Evolutionary conservation across 1,139 yeast species (phyloP).

Genomic region (Debaryomyces sp.): DNA sequence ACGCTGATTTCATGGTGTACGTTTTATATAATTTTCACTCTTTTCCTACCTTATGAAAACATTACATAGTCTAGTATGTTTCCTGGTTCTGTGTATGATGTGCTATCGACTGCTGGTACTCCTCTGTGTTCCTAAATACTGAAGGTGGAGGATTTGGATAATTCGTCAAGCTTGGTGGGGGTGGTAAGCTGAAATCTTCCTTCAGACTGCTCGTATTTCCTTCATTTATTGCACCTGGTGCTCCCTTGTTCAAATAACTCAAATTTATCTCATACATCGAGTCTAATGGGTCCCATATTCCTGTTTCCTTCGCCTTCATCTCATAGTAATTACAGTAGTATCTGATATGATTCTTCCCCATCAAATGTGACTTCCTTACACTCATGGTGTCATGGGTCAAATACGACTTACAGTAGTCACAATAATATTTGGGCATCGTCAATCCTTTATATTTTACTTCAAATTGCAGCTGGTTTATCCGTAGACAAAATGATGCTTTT

Average conservation of each 20-base stretch:
- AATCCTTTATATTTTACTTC: not conserved
- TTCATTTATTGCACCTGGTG: slow-evolving; percentile 41
- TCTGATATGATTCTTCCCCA: slow-evolving; percentile 78
- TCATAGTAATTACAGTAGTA: slow-evolving; percentile 80
- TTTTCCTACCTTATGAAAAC: no score
- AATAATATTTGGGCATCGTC: slow-evolving; percentile 63
- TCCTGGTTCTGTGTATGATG: slow-evolving; percentile 12
- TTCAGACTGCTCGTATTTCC: slow-evolving; percentile 7
- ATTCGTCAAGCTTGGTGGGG: slow-evolving; percentile 34
- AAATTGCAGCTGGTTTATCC: not conserved
- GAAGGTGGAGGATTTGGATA: slow-evolving; percentile 43
- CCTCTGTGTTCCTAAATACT: slow-evolving; percentile 25
- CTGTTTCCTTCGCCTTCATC: slow-evolving; percentile 51
- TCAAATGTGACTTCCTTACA: slow-evolving; percentile 80
- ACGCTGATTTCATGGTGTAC: no score
- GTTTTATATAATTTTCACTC: no score
- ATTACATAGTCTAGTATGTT: not conserved
- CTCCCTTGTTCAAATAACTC: slow-evolving; percentile 41
- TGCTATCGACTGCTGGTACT: slow-evolving; percentile 21
- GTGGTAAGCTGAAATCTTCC: slow-evolving; percentile 31
- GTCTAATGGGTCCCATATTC: slow-evolving; percentile 45
- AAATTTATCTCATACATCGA: slow-evolving; percentile 43
- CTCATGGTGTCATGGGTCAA: slow-evolving; percentile 88
- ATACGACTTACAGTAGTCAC: slow-evolving; percentile 86
- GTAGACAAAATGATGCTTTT: not conserved